Percentiles rank a stretch among this genome's conserved stretches.
phyloP scores from a whole-genome alignment of 768 basidiomycete species.

The Infundibulicybe gibba region DNA sequence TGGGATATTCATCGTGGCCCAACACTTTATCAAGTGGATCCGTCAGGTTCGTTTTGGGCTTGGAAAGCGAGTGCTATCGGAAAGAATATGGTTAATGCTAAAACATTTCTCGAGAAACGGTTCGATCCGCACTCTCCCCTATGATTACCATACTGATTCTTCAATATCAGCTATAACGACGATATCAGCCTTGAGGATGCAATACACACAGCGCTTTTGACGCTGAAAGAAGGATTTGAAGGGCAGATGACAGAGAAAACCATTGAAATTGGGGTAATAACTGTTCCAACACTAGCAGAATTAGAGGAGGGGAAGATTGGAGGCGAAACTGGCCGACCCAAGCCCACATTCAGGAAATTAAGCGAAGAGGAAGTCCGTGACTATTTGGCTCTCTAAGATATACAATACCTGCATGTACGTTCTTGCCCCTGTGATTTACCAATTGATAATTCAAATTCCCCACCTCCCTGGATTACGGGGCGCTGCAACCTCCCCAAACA shows the following conservation, averaged over 20 bases:
- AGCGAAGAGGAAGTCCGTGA: conserved; percentile 96
- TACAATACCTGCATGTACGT: conserved; percentile 19
- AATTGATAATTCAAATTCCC: conserved; percentile 1
- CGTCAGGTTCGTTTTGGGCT: conserved; percentile 98
- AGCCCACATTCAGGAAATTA: conserved; percentile 91
- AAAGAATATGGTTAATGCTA: conserved; percentile 99
- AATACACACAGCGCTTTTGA: conserved; percentile 96
- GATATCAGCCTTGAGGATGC: conserved; percentile 98
- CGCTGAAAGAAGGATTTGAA: conserved; percentile 98
- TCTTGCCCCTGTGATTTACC: conserved; percentile 3
- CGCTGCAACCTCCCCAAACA: too few species aligned
- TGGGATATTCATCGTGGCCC: conserved; percentile 96
- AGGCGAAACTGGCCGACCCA: conserved; percentile 63
- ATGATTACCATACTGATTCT: conserved; percentile 11
- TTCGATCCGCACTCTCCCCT: conserved; percentile 33
- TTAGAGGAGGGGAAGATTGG: conserved; percentile 71
- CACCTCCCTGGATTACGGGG: not conserved
- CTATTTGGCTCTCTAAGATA: conserved; percentile 77
- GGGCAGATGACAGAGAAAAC: conserved; percentile 99
- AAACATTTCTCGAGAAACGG: conserved; percentile 99
- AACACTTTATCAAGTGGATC: conserved; percentile 98
- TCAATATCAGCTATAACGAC: conserved; percentile 83
- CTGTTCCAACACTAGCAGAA: conserved; percentile 73
- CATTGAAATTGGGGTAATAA: conserved; percentile 96
- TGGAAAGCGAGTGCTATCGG: conserved; percentile 99